A percentile compares a stretch with the other conserved stretches of the same genome.
phyloP scores from a whole-genome alignment of 2,329 filamentous ascomycete genomes.

The Ophiostoma piceae region DNA sequence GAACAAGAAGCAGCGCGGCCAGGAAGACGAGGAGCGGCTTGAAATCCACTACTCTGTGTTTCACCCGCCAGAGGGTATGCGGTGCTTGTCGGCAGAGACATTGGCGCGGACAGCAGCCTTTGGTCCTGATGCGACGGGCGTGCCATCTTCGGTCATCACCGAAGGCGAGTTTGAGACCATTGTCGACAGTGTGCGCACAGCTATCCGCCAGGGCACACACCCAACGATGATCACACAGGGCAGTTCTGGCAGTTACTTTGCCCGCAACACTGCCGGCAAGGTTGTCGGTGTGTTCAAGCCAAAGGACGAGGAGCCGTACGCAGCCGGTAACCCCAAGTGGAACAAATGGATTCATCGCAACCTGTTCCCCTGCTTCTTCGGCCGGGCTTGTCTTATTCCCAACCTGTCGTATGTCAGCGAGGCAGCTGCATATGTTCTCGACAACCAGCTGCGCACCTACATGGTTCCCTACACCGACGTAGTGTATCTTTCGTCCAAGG shows the following conservation, averaged over 20 bases:
- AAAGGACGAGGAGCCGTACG: conserved; percentile 97
- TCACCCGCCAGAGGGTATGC: conserved; percentile 81
- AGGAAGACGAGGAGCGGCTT: conserved; percentile 72
- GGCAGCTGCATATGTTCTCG: conserved; percentile 91
- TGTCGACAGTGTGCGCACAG: conserved; percentile 81
- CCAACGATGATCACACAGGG: conserved; percentile 95
- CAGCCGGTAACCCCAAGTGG: conserved; percentile 96
- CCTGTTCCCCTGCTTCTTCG: conserved; percentile 94
- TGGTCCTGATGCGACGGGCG: conserved; percentile 41
- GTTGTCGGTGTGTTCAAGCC: conserved; percentile 98
- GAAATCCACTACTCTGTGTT: conserved; percentile 99
- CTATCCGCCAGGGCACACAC: conserved; percentile 86
- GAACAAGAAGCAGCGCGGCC: conserved; percentile 57
- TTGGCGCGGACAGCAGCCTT: conserved; percentile 46
- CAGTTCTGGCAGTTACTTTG: conserved; percentile 97
- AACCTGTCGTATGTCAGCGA: conserved; percentile 98
- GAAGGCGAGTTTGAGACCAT: conserved; percentile 74
- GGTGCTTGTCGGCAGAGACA: conserved; percentile 70
- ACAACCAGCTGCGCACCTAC: conserved; percentile 81
- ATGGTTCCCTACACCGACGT: conserved; percentile 96
- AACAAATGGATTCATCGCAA: conserved; percentile 99
- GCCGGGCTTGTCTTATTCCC: conserved; percentile 84
- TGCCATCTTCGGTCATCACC: conserved; percentile 38
- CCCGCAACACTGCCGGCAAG: conserved; percentile 82
- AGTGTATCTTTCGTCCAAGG: conserved; percentile 88